Evolutionary conservation across 768 basidiomycete species (phyloP).

Genomic region (Trametes cingulata): DNA sequence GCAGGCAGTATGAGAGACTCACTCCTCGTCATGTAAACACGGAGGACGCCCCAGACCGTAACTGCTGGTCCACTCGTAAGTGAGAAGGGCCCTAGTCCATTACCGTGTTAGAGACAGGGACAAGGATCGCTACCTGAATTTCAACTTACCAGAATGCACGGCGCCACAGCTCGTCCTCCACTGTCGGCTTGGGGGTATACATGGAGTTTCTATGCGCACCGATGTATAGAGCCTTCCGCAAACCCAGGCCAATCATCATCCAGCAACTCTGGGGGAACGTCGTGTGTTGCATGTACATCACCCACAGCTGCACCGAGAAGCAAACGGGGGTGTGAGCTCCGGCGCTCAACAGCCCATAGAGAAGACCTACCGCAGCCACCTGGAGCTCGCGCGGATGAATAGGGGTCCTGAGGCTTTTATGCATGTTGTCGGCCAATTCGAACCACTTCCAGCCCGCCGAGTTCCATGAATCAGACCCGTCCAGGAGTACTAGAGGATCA

Average conservation of each 20-base stretch:
- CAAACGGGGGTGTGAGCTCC: too few relatives aligned
- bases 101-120: too few relatives aligned
- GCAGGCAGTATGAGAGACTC: not conserved
- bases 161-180: conserved; percentile 65
- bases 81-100: conserved; percentile 36
- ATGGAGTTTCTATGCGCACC: conserved; percentile 46
- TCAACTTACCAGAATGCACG: conserved; percentile 52
- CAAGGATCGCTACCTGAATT: too few relatives aligned
- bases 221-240: conserved; percentile 44
- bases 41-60: conserved; percentile 64
- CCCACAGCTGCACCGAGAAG: too few relatives aligned
- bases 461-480: conserved; percentile 21
- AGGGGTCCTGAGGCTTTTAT: conserved; percentile 49
- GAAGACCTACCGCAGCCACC: conserved; percentile 51
- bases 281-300: conserved; percentile 54
- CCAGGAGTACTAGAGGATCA: conserved; percentile 36
- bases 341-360: too few relatives aligned
- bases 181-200: conserved; percentile 33
- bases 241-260: conserved; percentile 44
- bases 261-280: conserved; percentile 66
- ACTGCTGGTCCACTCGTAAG: conserved; percentile 37
- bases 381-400: conserved; percentile 68
- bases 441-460: conserved; percentile 65
- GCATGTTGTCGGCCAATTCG: conserved; percentile 52
- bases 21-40: conserved; percentile 74